These are phyloP conservation scores for Mangifera indica DNA, from an alignment of 345 rosid species.

Conservation along the genomic window DNA sequence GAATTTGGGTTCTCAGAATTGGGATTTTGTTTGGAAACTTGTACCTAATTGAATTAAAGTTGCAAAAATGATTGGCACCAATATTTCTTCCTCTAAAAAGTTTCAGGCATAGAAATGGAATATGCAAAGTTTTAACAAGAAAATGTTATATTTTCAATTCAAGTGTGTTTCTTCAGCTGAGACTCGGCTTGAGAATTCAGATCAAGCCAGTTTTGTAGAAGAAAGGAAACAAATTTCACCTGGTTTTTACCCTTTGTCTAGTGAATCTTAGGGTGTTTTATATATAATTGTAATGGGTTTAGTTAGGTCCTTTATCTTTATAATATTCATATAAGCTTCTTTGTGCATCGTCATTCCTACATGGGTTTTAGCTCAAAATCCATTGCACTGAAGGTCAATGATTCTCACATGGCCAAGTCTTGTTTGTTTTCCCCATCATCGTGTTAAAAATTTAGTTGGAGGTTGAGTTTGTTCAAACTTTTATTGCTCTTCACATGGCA, in stretches of 20 bases:
- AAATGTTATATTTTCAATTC: no score
- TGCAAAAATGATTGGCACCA: background rate
- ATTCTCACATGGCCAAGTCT: slow-evolving; percentile 45
- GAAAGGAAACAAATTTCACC: slow-evolving; percentile 15
- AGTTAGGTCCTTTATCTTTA: slow-evolving; percentile 4
- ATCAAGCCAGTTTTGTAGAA: background rate
- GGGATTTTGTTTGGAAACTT: background rate
- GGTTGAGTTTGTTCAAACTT: slow-evolving; percentile 24
- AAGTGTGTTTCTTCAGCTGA: background rate
- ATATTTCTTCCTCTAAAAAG: background rate
- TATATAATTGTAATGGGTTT: background rate
- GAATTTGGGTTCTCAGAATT: background rate
- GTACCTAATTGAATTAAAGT: background rate
- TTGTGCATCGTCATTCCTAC: slow-evolving; percentile 17
- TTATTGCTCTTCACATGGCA: slow-evolving; percentile 47
- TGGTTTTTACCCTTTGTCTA: slow-evolving; percentile 8
- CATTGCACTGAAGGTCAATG: slow-evolving; percentile 32
- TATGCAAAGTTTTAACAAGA: no score
- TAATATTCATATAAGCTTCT: slow-evolving; percentile 1
- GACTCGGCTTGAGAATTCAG: slow-evolving; percentile 8
- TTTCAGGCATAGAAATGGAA: background rate
- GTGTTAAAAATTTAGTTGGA: slow-evolving; percentile 16
- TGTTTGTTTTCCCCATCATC: slow-evolving; percentile 29
- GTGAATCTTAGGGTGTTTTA: slow-evolving; percentile 8
- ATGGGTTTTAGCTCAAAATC: slow-evolving; percentile 29